Conservation (phyloP, 2,329 filamentous ascomycete species). For the Aspergillus vadensis region DNA sequence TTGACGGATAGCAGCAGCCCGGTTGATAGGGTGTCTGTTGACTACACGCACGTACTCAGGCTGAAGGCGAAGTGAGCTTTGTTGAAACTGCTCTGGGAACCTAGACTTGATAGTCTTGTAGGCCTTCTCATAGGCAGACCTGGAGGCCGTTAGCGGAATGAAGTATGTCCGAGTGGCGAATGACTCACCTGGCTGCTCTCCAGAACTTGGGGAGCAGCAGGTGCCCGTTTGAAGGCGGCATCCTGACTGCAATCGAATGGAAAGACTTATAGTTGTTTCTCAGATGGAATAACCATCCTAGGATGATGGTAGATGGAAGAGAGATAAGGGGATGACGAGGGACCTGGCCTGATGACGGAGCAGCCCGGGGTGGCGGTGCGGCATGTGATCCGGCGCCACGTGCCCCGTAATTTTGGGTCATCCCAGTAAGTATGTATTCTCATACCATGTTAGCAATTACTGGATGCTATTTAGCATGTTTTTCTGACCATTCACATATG, state of each 20-base stretch:
- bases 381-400: conserved; percentile 25
- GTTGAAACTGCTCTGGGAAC: conserved; percentile 43
- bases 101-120: conserved; percentile 45
- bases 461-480: too few species aligned
- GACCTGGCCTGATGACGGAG: conserved; percentile 30
- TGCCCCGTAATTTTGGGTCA: conserved; percentile 7
- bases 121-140: conserved; percentile 53
- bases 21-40: conserved; percentile 62
- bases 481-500: too few species aligned
- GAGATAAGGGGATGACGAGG: conserved; percentile 15
- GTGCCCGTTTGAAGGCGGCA: conserved; percentile 53
- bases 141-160: conserved; percentile 31
- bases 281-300: conserved; percentile 23
- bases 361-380: conserved; percentile 26
- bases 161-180: conserved; percentile 8
- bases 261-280: conserved; percentile 10
- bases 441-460: too few species aligned
- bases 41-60: conserved; percentile 61
- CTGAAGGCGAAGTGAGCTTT: conserved; percentile 54
- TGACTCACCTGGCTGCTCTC: conserved; percentile 50
- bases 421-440: not conserved
- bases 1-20: conserved; percentile 64
- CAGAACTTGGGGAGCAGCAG: conserved; percentile 53
- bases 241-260: conserved; percentile 29
- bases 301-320: conserved; percentile 20